These are phyloP conservation scores for Prinsepia uniflora DNA, from an alignment of 306 rosid species.

Conservation along the genomic window DNA sequence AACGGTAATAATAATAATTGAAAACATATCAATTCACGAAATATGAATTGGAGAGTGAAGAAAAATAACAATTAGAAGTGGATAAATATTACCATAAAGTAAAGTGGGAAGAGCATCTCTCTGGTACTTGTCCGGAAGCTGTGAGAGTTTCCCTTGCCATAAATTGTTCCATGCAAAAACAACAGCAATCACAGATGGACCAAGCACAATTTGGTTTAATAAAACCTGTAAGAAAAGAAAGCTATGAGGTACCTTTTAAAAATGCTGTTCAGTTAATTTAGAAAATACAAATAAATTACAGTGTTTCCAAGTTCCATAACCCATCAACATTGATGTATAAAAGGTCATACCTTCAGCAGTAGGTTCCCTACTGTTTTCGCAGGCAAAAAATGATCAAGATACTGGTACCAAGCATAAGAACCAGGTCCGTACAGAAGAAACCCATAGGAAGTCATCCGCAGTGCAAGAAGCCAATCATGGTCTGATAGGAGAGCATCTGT, in stretches of 20 bases:
- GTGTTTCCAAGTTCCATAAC: neutral
- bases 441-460: conserved; percentile 91
- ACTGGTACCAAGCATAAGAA: conserved; percentile 90
- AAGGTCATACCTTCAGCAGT: conserved; percentile 57
- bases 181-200: conserved; percentile 85
- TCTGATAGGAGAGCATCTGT: conserved; percentile 44
- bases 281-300: neutral
- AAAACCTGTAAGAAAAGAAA: conserved; percentile 50
- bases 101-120: conserved; percentile 76
- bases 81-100: conserved; percentile 49
- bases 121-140: conserved; percentile 77
- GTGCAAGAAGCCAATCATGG: conserved; percentile 86
- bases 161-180: conserved; percentile 91
- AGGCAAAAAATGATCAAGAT: conserved; percentile 60
- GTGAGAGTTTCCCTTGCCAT: conserved; percentile 71
- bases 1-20: neutral
- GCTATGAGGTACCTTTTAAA: neutral
- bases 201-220: conserved; percentile 85
- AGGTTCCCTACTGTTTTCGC: conserved; percentile 56
- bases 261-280: too few species aligned
- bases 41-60: conserved; percentile 11
- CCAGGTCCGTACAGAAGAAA: conserved; percentile 90
- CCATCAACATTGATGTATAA: conserved; percentile 3
- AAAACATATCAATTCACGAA: conserved; percentile 17
- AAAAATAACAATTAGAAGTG: neutral